Base-by-base conservation (phyloP, 495 filamentous ascomycete species). In the Hypoxylon lienhwacheense region DNA sequence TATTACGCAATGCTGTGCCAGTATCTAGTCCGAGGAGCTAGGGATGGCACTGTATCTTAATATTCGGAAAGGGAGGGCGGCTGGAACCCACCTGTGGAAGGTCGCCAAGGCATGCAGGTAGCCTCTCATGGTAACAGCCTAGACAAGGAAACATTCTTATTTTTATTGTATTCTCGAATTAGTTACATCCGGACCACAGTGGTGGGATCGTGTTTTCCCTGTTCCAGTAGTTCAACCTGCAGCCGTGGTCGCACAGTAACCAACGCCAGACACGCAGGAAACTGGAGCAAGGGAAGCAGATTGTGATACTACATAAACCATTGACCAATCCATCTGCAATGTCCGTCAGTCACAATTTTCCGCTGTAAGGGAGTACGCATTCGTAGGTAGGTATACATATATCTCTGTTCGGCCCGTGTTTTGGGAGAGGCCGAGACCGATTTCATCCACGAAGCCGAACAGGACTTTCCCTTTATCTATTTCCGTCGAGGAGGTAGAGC, bases 81-180 rank as follows among this genome's bases (percentile, higher is more conserved):
- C 28, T 24, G 37, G 26, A 47, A 33, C 21, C 19, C 2, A n/a
- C n/a, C n/a, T n/a, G n/a, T 47, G 21, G 34, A 32, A 47, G 21
- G 11, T 33, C 24, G 57, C 57, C 58, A 56, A 61, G 52, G 40
- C 36, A 55, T 56, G 58, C 58, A 61, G 24, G 58, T 48, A 56
- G 58, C 51, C 43, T 53, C 46, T 61, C 58, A n/a, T 40, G 47
- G 58, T 55, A 56, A 48, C 42, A 22, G 11, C 36, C 26, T 45
- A 28, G 15, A 33, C 45, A 40, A 35, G 40, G 40, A 34, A 17
- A 17, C 14, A 33, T 26, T 42, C 0, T 22, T 40, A 7, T 25
- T 11, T 15, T 15, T 32, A 20, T 20, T 31, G 19, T 51, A 31
- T 47, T 39, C 51, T 46, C 47, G 55, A 54, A 55, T 55, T 61